Evolutionary conservation across 208 protist species (phyloP), one percentile per base, ranked within the genome.

Genomic region (Vickermania spadyakhi): DNA sequence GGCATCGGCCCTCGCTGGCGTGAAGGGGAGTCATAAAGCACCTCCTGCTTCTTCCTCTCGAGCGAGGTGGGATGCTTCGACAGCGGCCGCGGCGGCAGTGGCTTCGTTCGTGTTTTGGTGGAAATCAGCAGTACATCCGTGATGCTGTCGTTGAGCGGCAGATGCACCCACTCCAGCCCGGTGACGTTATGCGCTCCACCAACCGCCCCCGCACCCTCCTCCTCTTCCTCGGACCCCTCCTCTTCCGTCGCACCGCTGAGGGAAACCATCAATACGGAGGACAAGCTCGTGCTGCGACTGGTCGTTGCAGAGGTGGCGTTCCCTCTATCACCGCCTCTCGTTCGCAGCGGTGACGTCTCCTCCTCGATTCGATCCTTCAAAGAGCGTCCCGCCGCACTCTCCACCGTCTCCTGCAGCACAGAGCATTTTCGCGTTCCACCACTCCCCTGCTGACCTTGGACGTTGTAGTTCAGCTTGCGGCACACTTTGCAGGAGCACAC

Each of bases 111-210:
- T 28, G 25, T 2, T 3, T n/a, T 13, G 63, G 36, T 11, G 56
- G 41, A 23, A 2, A 27, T 1, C 13, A 31, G 18, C 50, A 75
- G 58, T 31, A 80, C 25, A 1, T 58, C 52, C 7, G 22, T 4
- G 23, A 80, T 29, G 5, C 28, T 42, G 2, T 65, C 29, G 26
- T 77, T 52, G 55, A 79, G 64, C 1, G 86, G 86, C 21, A 93
- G 62, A 58, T 93, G 86, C 55, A 93, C 59, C 82, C 86, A 93
- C 62, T 93, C 81, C 11, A 93, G 71, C 0, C 86, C 86, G 25
- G 11, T 55, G 7, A 23, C 13, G 51, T 27, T 7, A 23, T 27
- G 7, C 11, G 5, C 51, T 5, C 51, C 21, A 23, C 51, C 18
- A 18, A n/a, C 36, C 36, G 7, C 36, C 36, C 36, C 36, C 36